Percentiles rank a stretch among this genome's conserved stretches.
Conservation (phyloP, 169 alveolate species). For the Eimeria acervulina region DNA sequence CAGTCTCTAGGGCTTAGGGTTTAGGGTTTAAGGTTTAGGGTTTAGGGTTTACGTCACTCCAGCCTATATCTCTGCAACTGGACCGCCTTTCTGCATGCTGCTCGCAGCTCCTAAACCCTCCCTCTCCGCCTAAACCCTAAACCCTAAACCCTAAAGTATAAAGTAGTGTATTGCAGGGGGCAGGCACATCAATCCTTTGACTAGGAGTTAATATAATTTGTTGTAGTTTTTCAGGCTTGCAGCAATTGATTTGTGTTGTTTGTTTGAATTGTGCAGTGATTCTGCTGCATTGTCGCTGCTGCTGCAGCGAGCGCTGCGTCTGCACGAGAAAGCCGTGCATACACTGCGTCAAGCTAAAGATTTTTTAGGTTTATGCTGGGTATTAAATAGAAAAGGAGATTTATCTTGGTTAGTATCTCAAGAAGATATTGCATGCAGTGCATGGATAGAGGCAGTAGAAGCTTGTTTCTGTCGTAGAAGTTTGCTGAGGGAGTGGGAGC, state of each 20-base stretch:
- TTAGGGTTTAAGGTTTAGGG: too few relatives aligned
- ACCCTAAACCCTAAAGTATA: too few relatives aligned
- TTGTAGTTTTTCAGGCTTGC: too few relatives aligned
- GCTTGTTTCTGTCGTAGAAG: constrained; percentile 54
- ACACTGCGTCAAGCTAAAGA: constrained; percentile 11
- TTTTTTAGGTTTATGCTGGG: constrained; percentile 23
- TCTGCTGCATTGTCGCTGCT: neutral
- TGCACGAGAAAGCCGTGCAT: constrained; percentile 33
- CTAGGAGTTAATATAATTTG: too few relatives aligned
- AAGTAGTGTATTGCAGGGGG: too few relatives aligned
- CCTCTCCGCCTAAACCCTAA: too few relatives aligned
- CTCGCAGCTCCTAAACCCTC: too few relatives aligned
- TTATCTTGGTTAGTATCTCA: constrained; percentile 30
- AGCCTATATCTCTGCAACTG: too few relatives aligned
- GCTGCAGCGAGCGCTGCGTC: constrained; percentile 1
- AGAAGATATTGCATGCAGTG: constrained; percentile 28
- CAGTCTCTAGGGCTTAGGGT: too few relatives aligned
- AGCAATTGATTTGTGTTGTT: neutral
- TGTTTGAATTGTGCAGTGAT: neutral
- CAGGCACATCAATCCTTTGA: too few relatives aligned
- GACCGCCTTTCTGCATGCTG: too few relatives aligned
- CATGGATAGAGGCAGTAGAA: constrained; percentile 68
- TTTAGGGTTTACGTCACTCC: too few relatives aligned
- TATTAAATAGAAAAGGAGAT: constrained; percentile 33
- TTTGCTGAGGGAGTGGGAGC: constrained; percentile 24